Conservation (phyloP, 192 early-diverging fungal genomes). For the Haplosporangium gracile region DNA sequence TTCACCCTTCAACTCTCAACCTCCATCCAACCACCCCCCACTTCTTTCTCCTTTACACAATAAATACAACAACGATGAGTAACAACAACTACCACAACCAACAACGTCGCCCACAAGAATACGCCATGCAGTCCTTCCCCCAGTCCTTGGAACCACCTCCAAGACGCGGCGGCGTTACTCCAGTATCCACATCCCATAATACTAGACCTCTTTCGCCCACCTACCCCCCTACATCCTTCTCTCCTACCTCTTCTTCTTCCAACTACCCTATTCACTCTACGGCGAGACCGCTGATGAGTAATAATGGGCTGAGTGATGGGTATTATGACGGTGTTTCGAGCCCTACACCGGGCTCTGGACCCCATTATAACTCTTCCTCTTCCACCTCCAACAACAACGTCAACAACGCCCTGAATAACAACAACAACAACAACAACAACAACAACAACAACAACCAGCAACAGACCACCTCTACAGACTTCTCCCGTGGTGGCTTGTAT, state of each 20-base stretch:
- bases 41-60: neutral
- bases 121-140: neutral
- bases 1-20: neutral
- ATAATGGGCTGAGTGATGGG: neutral
- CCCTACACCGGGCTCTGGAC: neutral
- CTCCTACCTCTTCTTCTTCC: neutral
- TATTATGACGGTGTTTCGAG: neutral
- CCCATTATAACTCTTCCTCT: neutral
- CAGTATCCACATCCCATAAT: neutral
- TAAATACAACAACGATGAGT: neutral
- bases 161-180: neutral
- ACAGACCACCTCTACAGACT: conserved; percentile 4
- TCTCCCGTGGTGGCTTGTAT: conserved; percentile 25
- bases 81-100: neutral
- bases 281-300: neutral
- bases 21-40: neutral
- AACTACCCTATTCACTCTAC: neutral
- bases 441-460: neutral
- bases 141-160: neutral
- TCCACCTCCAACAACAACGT: too few relatives aligned
- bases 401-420: too few relatives aligned
- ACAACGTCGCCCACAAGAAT: neutral
- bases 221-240: neutral
- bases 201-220: neutral
- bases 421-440: too few relatives aligned